These are phyloP conservation scores for Pyrenula aspistea DNA, from an alignment of 495 filamentous ascomycete species.

Conservation along the genomic window DNA sequence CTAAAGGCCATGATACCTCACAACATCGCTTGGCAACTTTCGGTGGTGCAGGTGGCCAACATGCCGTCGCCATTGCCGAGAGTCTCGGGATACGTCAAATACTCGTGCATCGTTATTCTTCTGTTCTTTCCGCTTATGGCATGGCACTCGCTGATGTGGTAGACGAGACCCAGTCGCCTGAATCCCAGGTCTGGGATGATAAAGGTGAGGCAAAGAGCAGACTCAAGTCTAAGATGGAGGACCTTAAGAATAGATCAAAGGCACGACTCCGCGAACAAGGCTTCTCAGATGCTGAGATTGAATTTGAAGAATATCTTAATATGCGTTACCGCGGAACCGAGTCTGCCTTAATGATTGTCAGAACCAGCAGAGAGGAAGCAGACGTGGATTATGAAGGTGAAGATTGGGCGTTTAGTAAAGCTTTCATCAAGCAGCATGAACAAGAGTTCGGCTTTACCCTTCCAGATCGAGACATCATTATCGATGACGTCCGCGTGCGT, in stretches of 20 bases:
- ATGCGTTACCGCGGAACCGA: conserved; percentile 83
- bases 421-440: conserved; percentile 76
- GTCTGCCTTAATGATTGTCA: conserved; percentile 75
- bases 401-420: conserved; percentile 68
- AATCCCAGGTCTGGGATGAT: conserved; percentile 34
- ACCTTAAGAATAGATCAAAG: conserved; percentile 55
- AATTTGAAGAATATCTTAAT: conserved; percentile 81
- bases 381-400: conserved; percentile 46
- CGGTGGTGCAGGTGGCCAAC: conserved; percentile 91
- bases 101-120: conserved; percentile 83
- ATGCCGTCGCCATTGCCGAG: conserved; percentile 90
- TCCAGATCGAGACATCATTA: conserved; percentile 77
- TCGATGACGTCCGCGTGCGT: conserved; percentile 83
- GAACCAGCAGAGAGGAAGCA: conserved; percentile 43
- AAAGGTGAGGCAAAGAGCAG: conserved; percentile 15
- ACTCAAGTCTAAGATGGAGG: conserved; percentile 24
- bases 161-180: conserved; percentile 82
- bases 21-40: conserved; percentile 85
- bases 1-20: conserved; percentile 83
- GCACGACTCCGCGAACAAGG: conserved; percentile 58
- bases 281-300: conserved; percentile 53
- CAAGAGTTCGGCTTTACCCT: conserved; percentile 94
- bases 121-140: conserved; percentile 88
- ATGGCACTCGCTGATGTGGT: conserved; percentile 96
- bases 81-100: conserved; percentile 79